Base-by-base conservation (phyloP, 2,329 filamentous ascomycete species). In the Alternaria sp. region DNA sequence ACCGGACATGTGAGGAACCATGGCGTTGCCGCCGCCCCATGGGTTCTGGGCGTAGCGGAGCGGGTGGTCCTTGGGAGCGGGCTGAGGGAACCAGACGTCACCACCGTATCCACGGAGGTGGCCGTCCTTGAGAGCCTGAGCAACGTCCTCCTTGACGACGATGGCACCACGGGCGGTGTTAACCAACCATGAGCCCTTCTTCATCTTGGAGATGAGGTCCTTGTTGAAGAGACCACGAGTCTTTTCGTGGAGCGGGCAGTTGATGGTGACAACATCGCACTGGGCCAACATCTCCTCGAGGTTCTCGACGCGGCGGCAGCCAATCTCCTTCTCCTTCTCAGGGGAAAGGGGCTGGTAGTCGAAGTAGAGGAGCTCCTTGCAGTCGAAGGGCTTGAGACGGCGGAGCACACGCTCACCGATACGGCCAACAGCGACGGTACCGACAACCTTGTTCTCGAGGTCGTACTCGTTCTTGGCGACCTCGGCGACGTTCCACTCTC, bases 151-250 rank as follows among this genome's bases (percentile, higher is more conserved):
- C 89, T 98, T 98, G 85, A 98, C 95, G 75, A 99, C 94, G 80
- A 99, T 99, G 83, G 96, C 96, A 77, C 96, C 96, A 82, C 96
- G 96, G 74, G 96, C 96, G 32, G 96, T 99, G 91, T 99, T 99
- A 85, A 99, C 86, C 80, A 99, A 91, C 93, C 96, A 98, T 44
- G 93, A 91, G 77, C 93, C 94, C 82, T 91, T 91, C 92, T 98
- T 98, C 96, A 98, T 99, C 92, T 98, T 97, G 83, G 89, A 87
- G 80, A 98, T 95, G 77, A 98, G 87, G 52, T 98, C 93, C 91
- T 97, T 97, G 91, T 98, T 97, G 88, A 98, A 98, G 68, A 99
- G 84, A 73, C 95, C 95, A 67, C 90, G 88, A 36, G 96, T 99
- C 89, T 96, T 97, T 88, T 98, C 95, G 87, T 99, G 96, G 69